Evolutionary conservation across 352 stramenopile genomes (phyloP).

Genomic region (Poterioochromonas sp.): DNA sequence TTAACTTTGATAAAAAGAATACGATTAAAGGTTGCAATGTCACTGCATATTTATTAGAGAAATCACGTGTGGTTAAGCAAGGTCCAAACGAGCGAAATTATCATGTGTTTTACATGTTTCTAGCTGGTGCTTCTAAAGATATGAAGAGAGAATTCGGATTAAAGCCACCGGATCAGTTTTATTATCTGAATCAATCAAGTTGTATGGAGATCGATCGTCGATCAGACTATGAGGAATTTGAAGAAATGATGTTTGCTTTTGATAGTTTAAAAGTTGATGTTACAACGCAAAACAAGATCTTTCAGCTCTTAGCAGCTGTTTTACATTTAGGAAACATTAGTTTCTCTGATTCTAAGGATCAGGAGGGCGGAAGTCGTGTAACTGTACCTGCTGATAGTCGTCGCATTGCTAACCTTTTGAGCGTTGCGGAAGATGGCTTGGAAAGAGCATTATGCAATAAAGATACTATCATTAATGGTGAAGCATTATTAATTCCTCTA

Average conservation of each 20-base stretch:
- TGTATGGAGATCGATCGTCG: constrained; percentile 32
- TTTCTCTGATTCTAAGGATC: constrained; percentile 45
- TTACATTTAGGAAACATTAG: constrained; percentile 64
- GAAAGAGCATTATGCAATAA: background rate
- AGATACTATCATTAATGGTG: constrained; percentile 29
- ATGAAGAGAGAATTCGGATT: constrained; percentile 29
- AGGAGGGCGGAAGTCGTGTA: constrained; percentile 29
- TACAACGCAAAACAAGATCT: constrained; percentile 28
- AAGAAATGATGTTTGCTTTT: constrained; percentile 53
- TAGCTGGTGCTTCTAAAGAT: constrained; percentile 48
- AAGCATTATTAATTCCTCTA: constrained; percentile 30
- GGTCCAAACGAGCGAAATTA: constrained; percentile 87
- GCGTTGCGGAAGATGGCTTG: background rate
- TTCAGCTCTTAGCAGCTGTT: constrained; percentile 53
- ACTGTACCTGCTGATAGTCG: background rate
- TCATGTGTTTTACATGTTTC: constrained; percentile 97
- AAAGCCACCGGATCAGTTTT: constrained; percentile 33
- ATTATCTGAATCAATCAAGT: constrained; percentile 37
- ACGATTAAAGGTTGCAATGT: constrained; percentile 70
- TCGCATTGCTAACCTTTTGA: background rate
- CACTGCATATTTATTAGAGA: constrained; percentile 89
- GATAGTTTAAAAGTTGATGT: background rate
- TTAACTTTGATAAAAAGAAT: constrained; percentile 75
- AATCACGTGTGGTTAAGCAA: constrained; percentile 73
- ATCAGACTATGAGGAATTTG: constrained; percentile 79